These are phyloP conservation scores for Leccinum pellstonianum DNA, from an alignment of 768 basidiomycete genomes.

Conservation along the genomic window DNA sequence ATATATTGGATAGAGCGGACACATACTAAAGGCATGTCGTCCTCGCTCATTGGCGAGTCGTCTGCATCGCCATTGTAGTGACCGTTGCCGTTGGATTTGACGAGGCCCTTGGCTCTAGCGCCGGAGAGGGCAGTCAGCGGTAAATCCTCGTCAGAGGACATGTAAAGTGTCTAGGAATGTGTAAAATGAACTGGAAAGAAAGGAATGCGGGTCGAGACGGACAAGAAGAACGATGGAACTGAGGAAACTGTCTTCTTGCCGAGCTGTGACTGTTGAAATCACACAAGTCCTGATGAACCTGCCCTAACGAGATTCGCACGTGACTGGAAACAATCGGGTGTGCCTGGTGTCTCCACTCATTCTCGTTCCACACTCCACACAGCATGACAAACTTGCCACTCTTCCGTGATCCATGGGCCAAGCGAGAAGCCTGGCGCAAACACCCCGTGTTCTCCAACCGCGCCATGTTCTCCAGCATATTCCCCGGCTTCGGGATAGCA, in stretches of 20 bases:
- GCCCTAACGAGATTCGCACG: conserved; percentile 50
- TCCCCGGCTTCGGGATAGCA: conserved; percentile 94
- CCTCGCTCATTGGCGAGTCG: conserved; percentile 60
- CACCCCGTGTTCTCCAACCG: conserved; percentile 85
- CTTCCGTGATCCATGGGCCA: conserved; percentile 94
- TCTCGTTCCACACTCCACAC: conserved; percentile 13
- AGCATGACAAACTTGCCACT: conserved; percentile 66
- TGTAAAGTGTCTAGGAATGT: conserved; percentile 34
- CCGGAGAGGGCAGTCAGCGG: conserved; percentile 43
- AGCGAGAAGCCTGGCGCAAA: conserved; percentile 89
- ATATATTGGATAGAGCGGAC: conserved; percentile 3
- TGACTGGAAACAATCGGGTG: conserved; percentile 16
- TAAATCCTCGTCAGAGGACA: conserved; percentile 61
- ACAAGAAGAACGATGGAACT: conserved; percentile 22
- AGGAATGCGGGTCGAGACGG: conserved; percentile 24
- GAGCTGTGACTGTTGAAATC: conserved; percentile 26
- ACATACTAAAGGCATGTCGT: conserved; percentile 70
- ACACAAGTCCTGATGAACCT: conserved; percentile 49
- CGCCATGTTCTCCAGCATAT: conserved; percentile 85
- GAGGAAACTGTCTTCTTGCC: conserved; percentile 26
- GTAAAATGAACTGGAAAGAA: conserved; percentile 9
- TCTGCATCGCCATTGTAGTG: conserved; percentile 38
- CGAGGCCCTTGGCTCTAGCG: conserved; percentile 43
- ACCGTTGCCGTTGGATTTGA: conserved; percentile 45
- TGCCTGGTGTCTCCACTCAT: neutral